Evolutionary conservation across 176 grass and related monocot species (phyloP), one percentile per base, ranked within the genome.

Genomic region (Chloris gayana): DNA sequence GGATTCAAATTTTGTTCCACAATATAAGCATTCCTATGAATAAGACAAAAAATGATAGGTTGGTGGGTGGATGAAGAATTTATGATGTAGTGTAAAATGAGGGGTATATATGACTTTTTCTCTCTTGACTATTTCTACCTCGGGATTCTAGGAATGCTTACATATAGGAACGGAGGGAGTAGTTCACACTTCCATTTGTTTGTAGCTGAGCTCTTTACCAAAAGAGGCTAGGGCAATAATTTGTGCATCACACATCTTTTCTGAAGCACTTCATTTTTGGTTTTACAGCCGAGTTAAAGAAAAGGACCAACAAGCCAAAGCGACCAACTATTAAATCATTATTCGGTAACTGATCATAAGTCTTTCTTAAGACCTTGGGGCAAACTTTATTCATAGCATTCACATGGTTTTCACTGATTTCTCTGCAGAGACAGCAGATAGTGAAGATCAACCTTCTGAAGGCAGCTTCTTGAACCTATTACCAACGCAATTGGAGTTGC

Each of bases 271-370:
- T 45, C 37, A 56, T 8, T 71, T 76, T 6, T 85, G 44, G 27
- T 14, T 37, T 80, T 82, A 78, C 79, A 94, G 91, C 88, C 64
- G 85, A 94, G 59, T 69, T 90, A 50, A 94, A 86, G 88, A 94
- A 90, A 80, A 94, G 86, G 72, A 82, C 39, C 57, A 85, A 76
- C 58, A 93, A 86, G 51, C 85, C 91, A 77, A 94, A 80, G 60
- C 46, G 91, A 42, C 91, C 88, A 70, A 90, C 88, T 45, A 88
- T 94, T 64, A 94, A 91, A 86, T 88, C 91, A 57, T 86, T 94
- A 53, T 94, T 94, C 66, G 91, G 91, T 94, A 94, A 88, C 30
- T 47, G 19, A 9, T 51, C 65, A 22, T 46, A 54, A 26, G n/a
- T 46, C 33, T 30, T 2, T 21, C 27, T 0, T 73, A 18, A 64